Evolutionary conservation across 257 asterid species (phyloP).

Genomic region (Solanum chmielewskii): DNA sequence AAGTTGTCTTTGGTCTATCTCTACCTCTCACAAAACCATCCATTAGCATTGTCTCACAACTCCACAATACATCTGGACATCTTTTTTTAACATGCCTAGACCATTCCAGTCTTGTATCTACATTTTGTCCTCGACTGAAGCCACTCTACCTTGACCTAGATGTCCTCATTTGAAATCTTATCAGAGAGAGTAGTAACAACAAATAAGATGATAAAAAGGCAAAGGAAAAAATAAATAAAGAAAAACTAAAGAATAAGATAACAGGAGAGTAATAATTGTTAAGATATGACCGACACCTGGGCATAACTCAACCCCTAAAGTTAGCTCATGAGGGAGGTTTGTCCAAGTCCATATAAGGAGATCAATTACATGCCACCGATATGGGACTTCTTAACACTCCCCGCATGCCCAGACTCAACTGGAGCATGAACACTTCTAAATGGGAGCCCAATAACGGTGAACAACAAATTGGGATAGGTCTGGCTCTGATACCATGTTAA

Average conservation of each 20-base stretch:
- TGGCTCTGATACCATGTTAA: no score
- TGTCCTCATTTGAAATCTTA: background rate
- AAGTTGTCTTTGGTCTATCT: background rate
- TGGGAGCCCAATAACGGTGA: no score
- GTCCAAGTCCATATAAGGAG: no score
- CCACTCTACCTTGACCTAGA: background rate
- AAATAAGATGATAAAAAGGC: background rate
- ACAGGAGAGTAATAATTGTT: background rate
- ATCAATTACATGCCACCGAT: no score
- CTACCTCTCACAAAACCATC: background rate
- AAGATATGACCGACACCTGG: no score
- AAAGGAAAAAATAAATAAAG: background rate
- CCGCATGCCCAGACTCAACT: no score
- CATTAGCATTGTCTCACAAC: background rate
- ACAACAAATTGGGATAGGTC: no score
- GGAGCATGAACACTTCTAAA: no score
- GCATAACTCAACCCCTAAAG: no score
- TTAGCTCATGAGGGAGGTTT: no score
- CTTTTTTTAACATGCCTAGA: background rate
- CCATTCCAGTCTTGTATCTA: background rate
- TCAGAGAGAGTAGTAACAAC: background rate
- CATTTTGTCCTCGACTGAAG: background rate
- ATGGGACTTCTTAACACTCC: no score
- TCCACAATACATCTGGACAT: background rate
- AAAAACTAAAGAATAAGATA: background rate